Conservation (phyloP, 2,329 filamentous ascomycete species). For the Nectriaceae sp. region DNA sequence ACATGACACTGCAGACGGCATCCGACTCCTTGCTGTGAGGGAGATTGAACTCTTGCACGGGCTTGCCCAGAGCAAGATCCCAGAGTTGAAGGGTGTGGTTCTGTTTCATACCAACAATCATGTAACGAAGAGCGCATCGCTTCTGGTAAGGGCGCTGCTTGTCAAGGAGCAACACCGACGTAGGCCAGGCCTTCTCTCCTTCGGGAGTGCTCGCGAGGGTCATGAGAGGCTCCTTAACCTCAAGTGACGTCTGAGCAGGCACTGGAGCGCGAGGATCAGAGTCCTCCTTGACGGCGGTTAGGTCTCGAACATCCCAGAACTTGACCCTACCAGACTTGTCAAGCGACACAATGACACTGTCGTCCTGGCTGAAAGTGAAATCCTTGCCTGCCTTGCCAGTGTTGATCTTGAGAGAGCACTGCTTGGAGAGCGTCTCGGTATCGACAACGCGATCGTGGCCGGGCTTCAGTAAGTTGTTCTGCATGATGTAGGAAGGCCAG, state of each 20-base stretch:
- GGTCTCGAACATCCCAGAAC: conserved; percentile 93
- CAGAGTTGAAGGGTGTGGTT: conserved; percentile 98
- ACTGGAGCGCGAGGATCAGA: conserved; percentile 52
- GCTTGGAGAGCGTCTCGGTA: conserved; percentile 82
- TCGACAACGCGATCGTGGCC: conserved; percentile 73
- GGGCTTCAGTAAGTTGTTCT: conserved; percentile 64
- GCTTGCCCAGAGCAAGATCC: conserved; percentile 93
- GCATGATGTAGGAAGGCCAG: conserved; percentile 64
- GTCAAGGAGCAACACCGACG: conserved; percentile 92
- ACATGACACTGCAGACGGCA: conserved; percentile 95
- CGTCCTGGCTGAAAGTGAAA: conserved; percentile 96
- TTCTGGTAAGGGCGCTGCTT: conserved; percentile 93
- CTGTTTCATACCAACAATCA: conserved; percentile 97
- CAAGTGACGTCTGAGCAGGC: conserved; percentile 61
- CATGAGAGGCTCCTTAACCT: conserved; percentile 83
- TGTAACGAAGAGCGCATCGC: conserved; percentile 85
- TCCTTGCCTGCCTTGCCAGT: conserved; percentile 98
- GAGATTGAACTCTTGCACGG: conserved; percentile 95
- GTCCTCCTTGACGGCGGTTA: conserved; percentile 59
- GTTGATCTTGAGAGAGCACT: conserved; percentile 89
- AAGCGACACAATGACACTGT: conserved; percentile 88
- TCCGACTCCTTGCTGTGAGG: conserved; percentile 96
- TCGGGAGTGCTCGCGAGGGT: conserved; percentile 85
- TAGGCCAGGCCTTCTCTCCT: conserved; percentile 93
- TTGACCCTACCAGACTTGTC: conserved; percentile 96